phyloP scores from a whole-genome alignment of 169 alveolate genomes.

The Babesia bovis region DNA sequence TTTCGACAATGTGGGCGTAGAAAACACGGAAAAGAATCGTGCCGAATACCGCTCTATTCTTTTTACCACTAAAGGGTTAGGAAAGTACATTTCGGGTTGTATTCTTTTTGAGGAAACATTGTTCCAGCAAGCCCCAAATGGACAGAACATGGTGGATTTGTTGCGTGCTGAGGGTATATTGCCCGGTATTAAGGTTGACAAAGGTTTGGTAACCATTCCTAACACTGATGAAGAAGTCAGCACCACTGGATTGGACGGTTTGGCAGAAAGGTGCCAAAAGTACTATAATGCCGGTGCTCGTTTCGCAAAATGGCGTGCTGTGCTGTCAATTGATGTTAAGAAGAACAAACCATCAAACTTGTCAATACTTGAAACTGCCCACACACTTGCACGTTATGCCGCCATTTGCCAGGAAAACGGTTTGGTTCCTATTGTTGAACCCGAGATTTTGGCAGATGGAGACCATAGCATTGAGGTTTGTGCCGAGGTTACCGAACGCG shows the following conservation, averaged over 20 bases:
- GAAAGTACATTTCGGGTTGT: conserved; percentile 96
- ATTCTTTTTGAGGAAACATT: conserved; percentile 98
- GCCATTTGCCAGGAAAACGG: conserved; percentile 96
- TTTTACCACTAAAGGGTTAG: conserved; percentile 90
- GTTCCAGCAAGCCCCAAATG: conserved; percentile 89
- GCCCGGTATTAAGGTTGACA: conserved; percentile 98
- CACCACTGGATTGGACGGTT: conserved; percentile 96
- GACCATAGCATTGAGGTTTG: conserved; percentile 93
- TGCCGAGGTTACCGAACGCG: conserved; percentile 93
- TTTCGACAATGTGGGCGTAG: conserved; percentile 90
- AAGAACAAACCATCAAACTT: conserved; percentile 89
- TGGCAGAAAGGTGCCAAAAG: conserved; percentile 93
- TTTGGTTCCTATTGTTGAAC: conserved; percentile 99
- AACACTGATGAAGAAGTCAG: conserved; percentile 86
- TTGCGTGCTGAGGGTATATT: conserved; percentile 90
- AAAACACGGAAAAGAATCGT: conserved; percentile 94
- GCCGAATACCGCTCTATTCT: conserved; percentile 94
- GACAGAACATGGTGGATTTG: conserved; percentile 86
- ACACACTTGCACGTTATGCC: conserved; percentile 98
- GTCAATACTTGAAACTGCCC: conserved; percentile 93
- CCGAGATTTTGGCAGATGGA: conserved; percentile 98
- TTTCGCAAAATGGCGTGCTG: conserved; percentile 99
- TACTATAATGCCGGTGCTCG: conserved; percentile 97
- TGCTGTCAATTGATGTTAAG: conserved; percentile 88
- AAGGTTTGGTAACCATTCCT: conserved; percentile 90